Evolutionary conservation across 495 filamentous ascomycete genomes (phyloP), one percentile per base, ranked within the genome.

Genomic region (Evernia prunastri): DNA sequence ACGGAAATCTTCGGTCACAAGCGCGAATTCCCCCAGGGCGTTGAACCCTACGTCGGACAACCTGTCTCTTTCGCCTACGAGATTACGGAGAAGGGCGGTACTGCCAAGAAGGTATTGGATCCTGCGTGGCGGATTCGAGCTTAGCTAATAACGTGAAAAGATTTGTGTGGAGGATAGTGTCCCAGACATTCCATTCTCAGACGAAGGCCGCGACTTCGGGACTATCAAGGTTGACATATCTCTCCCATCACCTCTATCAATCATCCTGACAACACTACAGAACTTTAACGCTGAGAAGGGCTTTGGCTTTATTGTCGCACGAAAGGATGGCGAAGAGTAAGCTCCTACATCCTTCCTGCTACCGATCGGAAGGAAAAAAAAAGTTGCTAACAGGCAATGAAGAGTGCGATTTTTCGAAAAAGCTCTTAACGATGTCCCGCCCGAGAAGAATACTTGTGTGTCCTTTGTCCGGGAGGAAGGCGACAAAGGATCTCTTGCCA

Each of bases 161-260:
- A 51, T 66, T 18, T 59, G 45, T 23, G 59, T 57, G 33, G 64
- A 57, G 42, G 58, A 66, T n/a, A 47, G 45, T 42, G 64, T 66
- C 8, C 64, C 64, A 12, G 47, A 61, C 8, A 45, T 57, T 25
- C 31, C 35, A 29, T 18, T 29, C 0, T 66, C 64, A 1, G 64
- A 66, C 12, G 58, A 66, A 37, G 64, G 64, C 23, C 63, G 63
- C 18, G 43, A 49, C n/a, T 64, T 64, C 31, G 63, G 63, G 5
- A 64, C 45, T 8, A 56, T 64, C 43, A 64, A 40, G 33, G 63
- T 47, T 2, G 23, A 37, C 1, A 15, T 3, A 11, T 60, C 25
- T 8, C n/a, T n/a, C 7, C 5, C 2, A 13, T 0, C 8, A 15
- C 2, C 8, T 10, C 20, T 2, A 37, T 6, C 9, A 29, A 20